These are phyloP conservation scores for Jimgerdemannia flammicorona DNA, from an alignment of 192 early-diverging fungal genomes.

Conservation along the genomic window DNA sequence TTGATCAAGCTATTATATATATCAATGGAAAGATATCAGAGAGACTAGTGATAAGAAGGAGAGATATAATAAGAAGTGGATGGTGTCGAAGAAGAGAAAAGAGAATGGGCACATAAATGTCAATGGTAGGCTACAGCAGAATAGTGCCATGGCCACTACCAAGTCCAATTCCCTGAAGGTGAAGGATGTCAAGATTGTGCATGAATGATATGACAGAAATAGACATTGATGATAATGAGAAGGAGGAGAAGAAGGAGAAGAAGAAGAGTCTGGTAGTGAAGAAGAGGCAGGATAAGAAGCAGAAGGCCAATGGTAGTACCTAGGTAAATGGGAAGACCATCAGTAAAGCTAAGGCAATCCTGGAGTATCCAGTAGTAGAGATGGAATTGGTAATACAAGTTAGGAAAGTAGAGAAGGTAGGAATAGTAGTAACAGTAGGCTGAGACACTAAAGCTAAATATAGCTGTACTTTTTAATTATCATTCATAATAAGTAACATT, in stretches of 20 bases:
- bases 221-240: neutral
- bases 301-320: neutral
- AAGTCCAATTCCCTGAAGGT: no score
- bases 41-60: neutral
- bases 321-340: neutral
- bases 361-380: neutral
- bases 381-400: no score
- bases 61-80: slow-evolving; percentile 6
- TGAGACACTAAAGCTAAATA: no score
- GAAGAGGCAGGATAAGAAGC: neutral
- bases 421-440: no score
- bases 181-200: no score
- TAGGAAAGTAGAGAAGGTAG: no score
- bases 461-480: no score
- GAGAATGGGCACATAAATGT: neutral
- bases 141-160: no score
- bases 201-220: no score
- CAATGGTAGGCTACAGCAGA: no score
- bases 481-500: no score
- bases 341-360: neutral
- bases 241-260: neutral
- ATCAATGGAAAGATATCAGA: slow-evolving; percentile 11
- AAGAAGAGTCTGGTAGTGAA: neutral
- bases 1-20: no score
- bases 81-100: slow-evolving; percentile 10